Conservation (phyloP, 2,329 filamentous ascomycete genomes). For the Orbilia brochopaga region DNA sequence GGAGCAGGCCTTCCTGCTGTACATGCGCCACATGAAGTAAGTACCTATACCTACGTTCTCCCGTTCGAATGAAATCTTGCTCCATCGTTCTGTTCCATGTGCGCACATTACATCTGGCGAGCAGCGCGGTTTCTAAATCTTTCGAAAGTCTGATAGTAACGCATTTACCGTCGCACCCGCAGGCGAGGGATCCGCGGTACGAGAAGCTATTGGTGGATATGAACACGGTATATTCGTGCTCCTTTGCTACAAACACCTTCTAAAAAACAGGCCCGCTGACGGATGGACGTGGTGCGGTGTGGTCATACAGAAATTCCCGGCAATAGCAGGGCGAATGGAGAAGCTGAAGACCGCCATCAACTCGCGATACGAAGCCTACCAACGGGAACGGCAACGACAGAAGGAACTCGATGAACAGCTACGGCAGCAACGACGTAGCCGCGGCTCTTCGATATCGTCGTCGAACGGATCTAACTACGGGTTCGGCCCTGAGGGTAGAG, state of each 20-base stretch:
- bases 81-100: too few relatives aligned
- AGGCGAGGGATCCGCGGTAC: conserved; percentile 70
- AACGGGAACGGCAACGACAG: conserved; percentile 31
- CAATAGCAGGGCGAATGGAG: conserved; percentile 64
- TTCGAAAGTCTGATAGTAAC: conserved; percentile 72
- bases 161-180: conserved; percentile 75
- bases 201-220: conserved; percentile 60
- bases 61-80: too few relatives aligned
- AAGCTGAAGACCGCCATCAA: conserved; percentile 78
- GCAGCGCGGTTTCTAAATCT: conserved; percentile 5
- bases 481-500: conserved; percentile 30
- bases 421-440: conserved; percentile 66
- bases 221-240: conserved; percentile 30
- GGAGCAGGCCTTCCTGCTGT: conserved; percentile 84
- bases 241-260: not conserved
- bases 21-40: conserved; percentile 77
- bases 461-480: conserved; percentile 37
- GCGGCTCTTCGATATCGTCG: conserved; percentile 46
- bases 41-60: conserved; percentile 22
- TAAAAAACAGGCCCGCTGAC: not conserved
- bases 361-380: conserved; percentile 51
- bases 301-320: conserved; percentile 31
- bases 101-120: not conserved
- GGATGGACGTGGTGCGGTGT: not conserved
- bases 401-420: conserved; percentile 54